phyloP scores from a whole-genome alignment of 805 yeast genomes.

The Lachancea mirantina region DNA sequence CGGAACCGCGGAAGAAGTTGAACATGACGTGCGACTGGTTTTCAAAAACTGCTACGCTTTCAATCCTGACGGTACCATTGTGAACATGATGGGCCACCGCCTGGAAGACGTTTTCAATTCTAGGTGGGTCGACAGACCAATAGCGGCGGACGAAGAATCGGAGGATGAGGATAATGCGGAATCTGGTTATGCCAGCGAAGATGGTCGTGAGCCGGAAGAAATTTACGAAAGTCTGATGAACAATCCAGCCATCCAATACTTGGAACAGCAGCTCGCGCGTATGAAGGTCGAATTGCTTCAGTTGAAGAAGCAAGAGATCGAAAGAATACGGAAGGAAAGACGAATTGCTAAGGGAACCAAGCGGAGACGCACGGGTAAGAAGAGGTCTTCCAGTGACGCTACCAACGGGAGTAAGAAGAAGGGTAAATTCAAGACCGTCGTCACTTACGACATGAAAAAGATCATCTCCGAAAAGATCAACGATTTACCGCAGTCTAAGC shows the following conservation, averaged over 20 bases:
- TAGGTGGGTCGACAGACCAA: slow-evolving; percentile 82
- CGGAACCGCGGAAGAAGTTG: slow-evolving; percentile 83
- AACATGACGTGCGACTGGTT: slow-evolving; percentile 70
- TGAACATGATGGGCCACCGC: slow-evolving; percentile 89
- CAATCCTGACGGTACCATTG: slow-evolving; percentile 97
- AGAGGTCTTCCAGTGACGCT: slow-evolving; percentile 34
- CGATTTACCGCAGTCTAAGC: slow-evolving; percentile 66
- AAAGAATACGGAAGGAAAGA: slow-evolving; percentile 58
- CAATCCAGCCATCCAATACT: slow-evolving; percentile 82
- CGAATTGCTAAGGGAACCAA: slow-evolving; percentile 29
- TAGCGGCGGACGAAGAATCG: slow-evolving; percentile 45
- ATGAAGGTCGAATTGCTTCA: slow-evolving; percentile 80
- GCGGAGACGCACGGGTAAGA: slow-evolving; percentile 38
- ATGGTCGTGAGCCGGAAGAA: slow-evolving; percentile 42
- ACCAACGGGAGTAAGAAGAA: slow-evolving; percentile 15
- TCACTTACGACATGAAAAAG: slow-evolving; percentile 94
- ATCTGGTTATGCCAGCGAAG: slow-evolving; percentile 34
- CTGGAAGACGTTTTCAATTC: slow-evolving; percentile 80
- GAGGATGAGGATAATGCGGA: slow-evolving; percentile 37
- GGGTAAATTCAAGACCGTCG: slow-evolving; percentile 34
- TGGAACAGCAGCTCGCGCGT: slow-evolving; percentile 78
- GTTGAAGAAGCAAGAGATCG: slow-evolving; percentile 71
- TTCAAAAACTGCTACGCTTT: slow-evolving; percentile 85
- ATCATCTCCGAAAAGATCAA: slow-evolving; percentile 83
- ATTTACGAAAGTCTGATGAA: slow-evolving; percentile 58